Evolutionary conservation across 148 eudicot genomes (phyloP), one percentile per base, ranked within the genome.

Genomic region (Agrostemma githago): DNA sequence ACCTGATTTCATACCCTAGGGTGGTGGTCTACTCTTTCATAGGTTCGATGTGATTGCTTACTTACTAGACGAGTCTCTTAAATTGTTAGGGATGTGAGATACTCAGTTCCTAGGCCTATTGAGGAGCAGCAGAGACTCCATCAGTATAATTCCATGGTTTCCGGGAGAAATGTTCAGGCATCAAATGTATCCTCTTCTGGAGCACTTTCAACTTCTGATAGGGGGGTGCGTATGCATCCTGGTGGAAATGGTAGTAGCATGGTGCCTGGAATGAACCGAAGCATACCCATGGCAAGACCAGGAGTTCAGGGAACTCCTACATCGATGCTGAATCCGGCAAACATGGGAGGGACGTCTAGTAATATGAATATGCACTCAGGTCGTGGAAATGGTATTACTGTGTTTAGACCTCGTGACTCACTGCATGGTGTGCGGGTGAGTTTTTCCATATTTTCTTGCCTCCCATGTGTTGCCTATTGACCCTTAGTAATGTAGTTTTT

Each of bases 41-140:
- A 38, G 6, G 7, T 68, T 53, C 21, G 39, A 43, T 11, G 53
- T 67, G 20, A 42, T 43, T 67, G 54, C 57, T 42, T 68, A 39
- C 41, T 62, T 15, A 51, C 66, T 1, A 15, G 42, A 8, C 66
- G 67, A 48, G 48, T 34, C 19, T 37, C 15, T 43, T 80, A 44
- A 48, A 3, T 65, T 76, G 56, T 38, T 78, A 85, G 92, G 85
- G 91, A 87, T 82, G 88, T 81, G 62, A 89, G 96, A 83, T 87
- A 82, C 80, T 79, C 82, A 12, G 73, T 81, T 72, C 89, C 88
- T 38, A 88, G 98, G 82, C 77, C 96, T 51, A 75, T 81, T 54
- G 97, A 91, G 68, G 98, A 94, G 68, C 95, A 86, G 60, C 92
- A 89, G 82, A 89, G 96, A 81, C 66, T 84, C 64, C 93, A 89